A percentile compares a stretch with the other conserved stretches of the same genome.
phyloP scores from a whole-genome alignment of 805 yeast species.

The Cyberlindnera japonica region DNA sequence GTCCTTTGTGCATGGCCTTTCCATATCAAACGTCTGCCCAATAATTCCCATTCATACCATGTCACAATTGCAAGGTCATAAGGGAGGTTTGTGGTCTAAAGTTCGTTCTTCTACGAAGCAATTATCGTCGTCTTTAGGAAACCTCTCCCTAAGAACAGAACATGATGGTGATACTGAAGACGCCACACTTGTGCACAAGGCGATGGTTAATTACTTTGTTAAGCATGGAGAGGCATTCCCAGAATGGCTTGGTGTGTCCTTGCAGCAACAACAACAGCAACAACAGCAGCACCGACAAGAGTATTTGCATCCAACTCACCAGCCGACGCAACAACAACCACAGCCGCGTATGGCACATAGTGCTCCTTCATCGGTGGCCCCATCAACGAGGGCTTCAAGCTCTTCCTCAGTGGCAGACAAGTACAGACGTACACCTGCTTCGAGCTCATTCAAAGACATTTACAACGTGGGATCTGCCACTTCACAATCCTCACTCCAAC shows the following conservation, averaged over 20 bases:
- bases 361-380: slow-evolving; percentile 4
- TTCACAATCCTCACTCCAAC: slow-evolving; percentile 1
- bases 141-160: slow-evolving; percentile 24
- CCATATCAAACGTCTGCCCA: neutral
- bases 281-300: slow-evolving; percentile 9
- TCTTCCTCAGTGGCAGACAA: slow-evolving; percentile 4
- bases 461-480: slow-evolving; percentile 9
- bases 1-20: neutral
- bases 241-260: slow-evolving; percentile 26
- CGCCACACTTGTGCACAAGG: slow-evolving; percentile 26
- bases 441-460: slow-evolving; percentile 19
- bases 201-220: slow-evolving; percentile 22
- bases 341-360: slow-evolving; percentile 3
- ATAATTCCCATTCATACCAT: neutral
- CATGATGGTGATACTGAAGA: slow-evolving; percentile 28
- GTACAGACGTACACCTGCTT: slow-evolving; percentile 16
- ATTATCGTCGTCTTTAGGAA: slow-evolving; percentile 21
- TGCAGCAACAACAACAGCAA: slow-evolving; percentile 12
- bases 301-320: slow-evolving; percentile 4
- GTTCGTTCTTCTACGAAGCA: slow-evolving; percentile 27
- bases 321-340: slow-evolving; percentile 4
- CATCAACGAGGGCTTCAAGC: slow-evolving; percentile 5
- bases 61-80: slow-evolving; percentile 4
- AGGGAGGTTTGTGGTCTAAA: slow-evolving; percentile 23
- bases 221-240: slow-evolving; percentile 19